Percentiles rank a stretch among this genome's conserved stretches.
Evolutionary conservation across 371 early-diverging fungal species (phyloP).

Genomic region (Paraphysoderma sedebokerense): DNA sequence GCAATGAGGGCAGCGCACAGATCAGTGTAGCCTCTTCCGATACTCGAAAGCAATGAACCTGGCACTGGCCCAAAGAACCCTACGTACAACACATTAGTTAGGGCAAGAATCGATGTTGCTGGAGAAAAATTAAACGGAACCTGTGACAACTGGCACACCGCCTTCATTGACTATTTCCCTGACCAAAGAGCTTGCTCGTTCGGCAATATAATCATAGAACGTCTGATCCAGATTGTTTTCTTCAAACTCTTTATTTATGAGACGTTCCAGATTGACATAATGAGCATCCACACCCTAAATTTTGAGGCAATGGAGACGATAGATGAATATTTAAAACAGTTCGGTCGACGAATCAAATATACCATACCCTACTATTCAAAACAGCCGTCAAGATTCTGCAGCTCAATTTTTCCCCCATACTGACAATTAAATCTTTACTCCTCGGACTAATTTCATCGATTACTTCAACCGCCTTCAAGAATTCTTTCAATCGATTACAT

Average conservation of each 20-base stretch:
- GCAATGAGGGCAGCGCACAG: constrained; percentile 88
- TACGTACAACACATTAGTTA: background rate
- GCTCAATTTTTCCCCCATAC: constrained; percentile 82
- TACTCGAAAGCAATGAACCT: constrained; percentile 68
- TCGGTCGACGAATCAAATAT: background rate
- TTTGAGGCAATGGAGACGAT: background rate
- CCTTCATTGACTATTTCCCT: constrained; percentile 34
- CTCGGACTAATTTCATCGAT: constrained; percentile 93
- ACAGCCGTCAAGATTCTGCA: constrained; percentile 76
- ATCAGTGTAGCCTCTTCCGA: constrained; percentile 97
- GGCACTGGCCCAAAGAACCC: constrained; percentile 94
- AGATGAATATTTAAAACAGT: background rate
- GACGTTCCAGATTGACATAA: constrained; percentile 68
- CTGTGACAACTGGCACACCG: constrained; percentile 73
- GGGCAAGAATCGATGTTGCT: background rate
- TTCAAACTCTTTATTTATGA: constrained; percentile 61
- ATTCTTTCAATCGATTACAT: too few relatives aligned
- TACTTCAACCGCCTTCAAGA: constrained; percentile 88
- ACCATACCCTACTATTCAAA: constrained; percentile 34
- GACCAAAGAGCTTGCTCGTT: constrained; percentile 44
- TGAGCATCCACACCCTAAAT: constrained; percentile 57
- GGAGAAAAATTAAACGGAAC: constrained; percentile 8
- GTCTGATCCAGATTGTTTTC: constrained; percentile 56
- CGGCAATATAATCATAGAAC: constrained; percentile 77
- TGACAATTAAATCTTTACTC: constrained; percentile 86